Conservation (phyloP, 768 basidiomycete genomes). For the Pleurotus pulmonarius region DNA sequence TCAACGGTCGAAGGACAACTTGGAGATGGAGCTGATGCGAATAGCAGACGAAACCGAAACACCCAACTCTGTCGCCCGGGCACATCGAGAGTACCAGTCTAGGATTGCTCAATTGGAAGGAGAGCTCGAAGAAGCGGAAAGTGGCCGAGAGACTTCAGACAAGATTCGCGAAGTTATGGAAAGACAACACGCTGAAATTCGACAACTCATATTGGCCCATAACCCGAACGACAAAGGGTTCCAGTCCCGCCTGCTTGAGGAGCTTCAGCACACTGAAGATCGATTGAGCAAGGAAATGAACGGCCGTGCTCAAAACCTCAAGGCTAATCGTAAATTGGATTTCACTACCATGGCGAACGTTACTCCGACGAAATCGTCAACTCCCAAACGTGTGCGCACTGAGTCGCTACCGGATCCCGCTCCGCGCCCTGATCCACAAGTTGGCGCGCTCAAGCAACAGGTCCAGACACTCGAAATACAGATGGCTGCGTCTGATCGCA, state of each 20-base stretch:
- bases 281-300: conserved; percentile 50
- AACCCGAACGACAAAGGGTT: conserved; percentile 58
- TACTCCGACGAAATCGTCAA: conserved; percentile 43
- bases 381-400: conserved; percentile 32
- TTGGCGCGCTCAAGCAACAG: conserved; percentile 54
- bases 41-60: conserved; percentile 59
- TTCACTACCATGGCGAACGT: conserved; percentile 37
- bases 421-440: conserved; percentile 43
- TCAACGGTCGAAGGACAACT: conserved; percentile 58
- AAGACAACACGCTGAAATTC: conserved; percentile 69
- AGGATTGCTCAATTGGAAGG: conserved; percentile 61
- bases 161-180: conserved; percentile 61
- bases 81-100: conserved; percentile 61
- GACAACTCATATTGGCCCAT: conserved; percentile 56
- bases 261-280: conserved; percentile 60
- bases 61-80: conserved; percentile 49
- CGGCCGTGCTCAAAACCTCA: conserved; percentile 28
- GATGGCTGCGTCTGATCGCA: conserved; percentile 64
- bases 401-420: conserved; percentile 30
- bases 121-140: conserved; percentile 55
- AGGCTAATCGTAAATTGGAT: conserved; percentile 29
- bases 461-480: conserved; percentile 65
- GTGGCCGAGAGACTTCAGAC: conserved; percentile 42
- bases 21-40: conserved; percentile 65
- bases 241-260: conserved; percentile 56